phyloP scores from a whole-genome alignment of 441 rosid genomes.

The Dalechampia spathulata region DNA sequence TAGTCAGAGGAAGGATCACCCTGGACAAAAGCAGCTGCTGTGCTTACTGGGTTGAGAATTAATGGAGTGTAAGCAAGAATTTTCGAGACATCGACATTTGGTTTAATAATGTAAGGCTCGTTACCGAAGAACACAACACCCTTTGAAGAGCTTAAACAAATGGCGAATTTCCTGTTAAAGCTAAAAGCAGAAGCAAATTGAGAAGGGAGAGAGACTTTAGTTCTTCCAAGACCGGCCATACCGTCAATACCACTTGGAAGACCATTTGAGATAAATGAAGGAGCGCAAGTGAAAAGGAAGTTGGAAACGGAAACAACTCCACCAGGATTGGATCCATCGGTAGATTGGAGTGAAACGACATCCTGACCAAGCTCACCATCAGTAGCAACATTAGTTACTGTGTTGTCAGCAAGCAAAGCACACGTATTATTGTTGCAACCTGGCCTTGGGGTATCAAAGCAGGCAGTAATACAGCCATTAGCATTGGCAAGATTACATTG shows the following conservation, averaged over 20 bases:
- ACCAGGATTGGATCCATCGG: slow-evolving; percentile 21
- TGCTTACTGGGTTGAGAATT: slow-evolving; percentile 43
- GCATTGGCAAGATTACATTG: slow-evolving; percentile 15
- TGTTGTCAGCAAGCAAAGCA: slow-evolving; percentile 29
- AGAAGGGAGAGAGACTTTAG: slow-evolving; percentile 28
- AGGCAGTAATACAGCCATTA: slow-evolving; percentile 2
- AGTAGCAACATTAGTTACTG: slow-evolving; percentile 27
- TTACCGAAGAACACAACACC: slow-evolving; percentile 50
- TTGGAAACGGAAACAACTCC: slow-evolving; percentile 13
- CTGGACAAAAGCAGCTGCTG: slow-evolving; percentile 27
- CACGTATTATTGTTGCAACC: slow-evolving; percentile 65
- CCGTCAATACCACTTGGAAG: slow-evolving; percentile 21
- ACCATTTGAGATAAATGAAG: slow-evolving; percentile 7
- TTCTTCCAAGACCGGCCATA: slow-evolving; percentile 33
- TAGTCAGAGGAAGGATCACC: slow-evolving; percentile 60
- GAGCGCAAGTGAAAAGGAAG: slow-evolving; percentile 21
- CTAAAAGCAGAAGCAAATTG: slow-evolving; percentile 25
- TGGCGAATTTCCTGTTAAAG: slow-evolving; percentile 26
- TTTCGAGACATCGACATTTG: slow-evolving; percentile 29
- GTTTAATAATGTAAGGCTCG: slow-evolving; percentile 45
- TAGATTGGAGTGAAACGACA: slow-evolving; percentile 17
- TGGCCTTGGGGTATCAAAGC: slow-evolving; percentile 25
- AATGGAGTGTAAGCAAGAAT: slow-evolving; percentile 35
- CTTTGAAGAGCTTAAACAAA: slow-evolving; percentile 27
- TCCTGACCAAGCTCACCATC: slow-evolving; percentile 25